Conservation (phyloP, 2,329 filamentous ascomycete genomes). For the Colletotrichum sp. region DNA sequence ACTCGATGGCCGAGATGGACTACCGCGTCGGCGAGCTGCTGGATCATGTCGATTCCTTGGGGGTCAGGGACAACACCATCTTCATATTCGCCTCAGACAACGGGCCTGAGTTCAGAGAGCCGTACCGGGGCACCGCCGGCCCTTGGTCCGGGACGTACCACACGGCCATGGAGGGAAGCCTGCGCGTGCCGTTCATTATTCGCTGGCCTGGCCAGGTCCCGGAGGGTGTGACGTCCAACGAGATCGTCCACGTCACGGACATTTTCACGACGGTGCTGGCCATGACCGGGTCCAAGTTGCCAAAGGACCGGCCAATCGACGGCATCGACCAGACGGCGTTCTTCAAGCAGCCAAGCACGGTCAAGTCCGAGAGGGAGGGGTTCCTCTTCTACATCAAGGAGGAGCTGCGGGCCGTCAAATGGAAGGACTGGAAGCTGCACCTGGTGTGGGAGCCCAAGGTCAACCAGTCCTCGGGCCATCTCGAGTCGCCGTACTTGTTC, state of each 20-base stretch:
- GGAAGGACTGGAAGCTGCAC: slow-evolving; percentile 40
- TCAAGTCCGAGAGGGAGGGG: slow-evolving; percentile 26
- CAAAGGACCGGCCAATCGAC: slow-evolving; percentile 34
- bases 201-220: slow-evolving; percentile 36
- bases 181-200: slow-evolving; percentile 39
- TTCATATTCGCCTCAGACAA: slow-evolving; percentile 41
- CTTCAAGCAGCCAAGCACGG: slow-evolving; percentile 26
- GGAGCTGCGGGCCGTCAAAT: slow-evolving; percentile 37
- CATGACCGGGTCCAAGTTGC: slow-evolving; percentile 25
- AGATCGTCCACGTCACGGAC: slow-evolving; percentile 37
- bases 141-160: slow-evolving; percentile 40
- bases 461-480: slow-evolving; percentile 33
- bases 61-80: slow-evolving; percentile 33
- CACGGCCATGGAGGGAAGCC: slow-evolving; percentile 39
- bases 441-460: slow-evolving; percentile 39
- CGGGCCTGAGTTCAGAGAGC: slow-evolving; percentile 36
- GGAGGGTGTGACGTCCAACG: slow-evolving; percentile 28
- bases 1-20: slow-evolving; percentile 39
- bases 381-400: slow-evolving; percentile 40
- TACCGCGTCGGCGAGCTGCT: slow-evolving; percentile 34
- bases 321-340: slow-evolving; percentile 32
- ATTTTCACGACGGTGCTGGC: slow-evolving; percentile 33
- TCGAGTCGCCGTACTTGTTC: slow-evolving; percentile 37
- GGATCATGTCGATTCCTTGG: slow-evolving; percentile 33
- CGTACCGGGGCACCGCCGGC: slow-evolving; percentile 35